These are phyloP conservation scores for Dioszegia hungarica DNA, from an alignment of 768 basidiomycete species.

Conservation along the genomic window DNA sequence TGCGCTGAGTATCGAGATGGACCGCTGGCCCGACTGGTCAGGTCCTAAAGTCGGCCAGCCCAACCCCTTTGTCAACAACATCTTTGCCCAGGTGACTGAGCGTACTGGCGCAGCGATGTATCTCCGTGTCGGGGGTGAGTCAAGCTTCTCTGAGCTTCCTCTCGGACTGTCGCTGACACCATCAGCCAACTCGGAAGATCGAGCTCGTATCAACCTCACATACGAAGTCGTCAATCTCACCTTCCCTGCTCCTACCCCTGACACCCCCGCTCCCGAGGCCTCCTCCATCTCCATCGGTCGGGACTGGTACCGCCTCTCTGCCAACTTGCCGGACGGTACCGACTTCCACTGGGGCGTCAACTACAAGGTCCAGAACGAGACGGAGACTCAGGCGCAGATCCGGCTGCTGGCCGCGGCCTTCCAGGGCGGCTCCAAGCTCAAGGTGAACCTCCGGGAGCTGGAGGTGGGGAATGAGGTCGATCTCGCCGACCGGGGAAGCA, in stretches of 20 bases:
- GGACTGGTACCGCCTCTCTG: slow-evolving; percentile 18
- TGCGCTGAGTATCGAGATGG: slow-evolving; percentile 26
- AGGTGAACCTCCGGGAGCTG: neutral
- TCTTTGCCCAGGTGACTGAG: slow-evolving; percentile 17
- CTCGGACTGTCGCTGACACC: neutral
- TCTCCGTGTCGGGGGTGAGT: slow-evolving; percentile 21
- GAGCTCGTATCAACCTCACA: slow-evolving; percentile 9
- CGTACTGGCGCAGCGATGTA: slow-evolving; percentile 11
- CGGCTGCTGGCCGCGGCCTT: slow-evolving; percentile 9
- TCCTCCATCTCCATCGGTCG: slow-evolving; percentile 15
- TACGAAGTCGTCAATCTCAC: slow-evolving; percentile 14
- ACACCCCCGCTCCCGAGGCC: slow-evolving; percentile 19
- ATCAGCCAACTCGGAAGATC: slow-evolving; percentile 19
- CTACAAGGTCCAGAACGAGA: slow-evolving; percentile 1
- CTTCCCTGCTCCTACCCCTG: slow-evolving; percentile 9
- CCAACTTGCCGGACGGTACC: slow-evolving; percentile 18
- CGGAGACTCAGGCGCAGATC: slow-evolving; percentile 17
- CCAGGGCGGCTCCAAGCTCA: neutral
- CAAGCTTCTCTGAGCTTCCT: neutral
- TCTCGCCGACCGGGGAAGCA: slow-evolving; percentile 5
- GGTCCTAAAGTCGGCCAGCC: slow-evolving; percentile 16
- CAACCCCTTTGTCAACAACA: slow-evolving; percentile 15
- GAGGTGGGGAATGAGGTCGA: slow-evolving; percentile 29
- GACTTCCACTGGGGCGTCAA: slow-evolving; percentile 15
- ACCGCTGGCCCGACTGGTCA: slow-evolving; percentile 19